These are phyloP conservation scores for Fusarium pseudoanthophilum DNA, from an alignment of 2,329 filamentous ascomycete species.

Conservation along the genomic window DNA sequence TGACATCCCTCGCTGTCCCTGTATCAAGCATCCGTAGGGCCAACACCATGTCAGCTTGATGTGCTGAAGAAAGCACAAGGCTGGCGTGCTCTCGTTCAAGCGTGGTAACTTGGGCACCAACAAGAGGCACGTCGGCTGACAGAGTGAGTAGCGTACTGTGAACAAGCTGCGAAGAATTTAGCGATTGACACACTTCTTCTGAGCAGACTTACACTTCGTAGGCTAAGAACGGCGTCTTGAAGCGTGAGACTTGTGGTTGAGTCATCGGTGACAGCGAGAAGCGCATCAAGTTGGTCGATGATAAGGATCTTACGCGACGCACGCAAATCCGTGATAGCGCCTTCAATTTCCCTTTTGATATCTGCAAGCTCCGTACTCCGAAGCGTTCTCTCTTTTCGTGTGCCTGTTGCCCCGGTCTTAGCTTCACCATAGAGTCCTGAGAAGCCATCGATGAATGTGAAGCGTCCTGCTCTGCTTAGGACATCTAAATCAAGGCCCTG, in stretches of 20 bases:
- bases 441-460: constrained; percentile 82
- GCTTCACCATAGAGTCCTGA: constrained; percentile 61
- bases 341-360: constrained; percentile 53
- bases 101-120: constrained; percentile 68
- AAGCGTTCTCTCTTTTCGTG: constrained; percentile 43
- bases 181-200: neutral
- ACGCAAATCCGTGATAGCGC: constrained; percentile 52
- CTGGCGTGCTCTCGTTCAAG: constrained; percentile 77
- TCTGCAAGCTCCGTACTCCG: constrained; percentile 48
- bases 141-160: constrained; percentile 74
- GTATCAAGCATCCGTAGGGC: constrained; percentile 83
- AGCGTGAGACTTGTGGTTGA: constrained; percentile 58
- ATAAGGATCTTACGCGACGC: constrained; percentile 64
- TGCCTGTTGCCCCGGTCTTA: neutral
- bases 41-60: constrained; percentile 77
- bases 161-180: constrained; percentile 58
- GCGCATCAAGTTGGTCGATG: constrained; percentile 72
- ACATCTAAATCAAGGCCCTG: constrained; percentile 78
- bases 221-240: constrained; percentile 65
- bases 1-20: constrained; percentile 89
- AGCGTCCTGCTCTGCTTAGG: constrained; percentile 65
- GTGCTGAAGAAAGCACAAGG: constrained; percentile 77
- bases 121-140: constrained; percentile 78
- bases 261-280: constrained; percentile 68
- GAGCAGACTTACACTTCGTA: constrained; percentile 68